Evolutionary conservation across 1,284 basidiomycete genomes (phyloP).

Genomic region (Anthracocystis panici-leucophaei): DNA sequence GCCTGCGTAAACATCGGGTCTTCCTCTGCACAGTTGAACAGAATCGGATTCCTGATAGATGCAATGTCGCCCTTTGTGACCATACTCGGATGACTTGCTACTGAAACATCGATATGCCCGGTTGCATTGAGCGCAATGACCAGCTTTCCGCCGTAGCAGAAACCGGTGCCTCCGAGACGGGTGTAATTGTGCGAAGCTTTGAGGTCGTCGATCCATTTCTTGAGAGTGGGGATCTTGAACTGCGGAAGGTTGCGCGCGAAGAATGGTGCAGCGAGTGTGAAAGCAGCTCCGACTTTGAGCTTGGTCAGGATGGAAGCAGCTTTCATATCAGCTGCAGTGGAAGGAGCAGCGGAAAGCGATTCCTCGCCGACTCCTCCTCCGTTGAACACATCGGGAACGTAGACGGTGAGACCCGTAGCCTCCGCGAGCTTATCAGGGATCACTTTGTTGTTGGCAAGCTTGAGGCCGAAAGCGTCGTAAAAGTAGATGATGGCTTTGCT

Average conservation of each 20-base stretch:
- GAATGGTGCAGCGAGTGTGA: conserved; percentile 35
- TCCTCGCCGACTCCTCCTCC: conserved; percentile 40
- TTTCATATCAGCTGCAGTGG: conserved; percentile 35
- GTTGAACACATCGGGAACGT: conserved; percentile 71
- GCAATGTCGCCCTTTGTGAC: conserved; percentile 62
- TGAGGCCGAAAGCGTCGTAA: conserved; percentile 74
- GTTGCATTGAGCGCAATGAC: conserved; percentile 58
- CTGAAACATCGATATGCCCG: conserved; percentile 72
- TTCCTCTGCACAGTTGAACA: conserved; percentile 76
- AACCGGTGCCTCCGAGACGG: conserved; percentile 77
- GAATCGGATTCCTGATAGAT: conserved; percentile 73
- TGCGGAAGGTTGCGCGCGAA: conserved; percentile 31
- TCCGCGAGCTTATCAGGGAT: conserved; percentile 76
- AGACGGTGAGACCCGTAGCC: conserved; percentile 75
- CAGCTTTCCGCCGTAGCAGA: conserved; percentile 75
- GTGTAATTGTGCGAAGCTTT: conserved; percentile 74
- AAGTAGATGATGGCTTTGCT: conserved; percentile 74
- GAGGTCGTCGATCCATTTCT: conserved; percentile 43
- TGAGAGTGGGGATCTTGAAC: conserved; percentile 21
- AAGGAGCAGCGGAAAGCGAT: conserved; percentile 19
- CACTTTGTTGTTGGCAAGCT: conserved; percentile 72
- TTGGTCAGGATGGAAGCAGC: conserved; percentile 30
- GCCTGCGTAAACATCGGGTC: conserved; percentile 73
- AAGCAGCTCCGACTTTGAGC: conserved; percentile 17
- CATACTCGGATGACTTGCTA: conserved; percentile 75